Base-by-base conservation (phyloP, 306 rosid genomes). In the Benincasa hispida region DNA sequence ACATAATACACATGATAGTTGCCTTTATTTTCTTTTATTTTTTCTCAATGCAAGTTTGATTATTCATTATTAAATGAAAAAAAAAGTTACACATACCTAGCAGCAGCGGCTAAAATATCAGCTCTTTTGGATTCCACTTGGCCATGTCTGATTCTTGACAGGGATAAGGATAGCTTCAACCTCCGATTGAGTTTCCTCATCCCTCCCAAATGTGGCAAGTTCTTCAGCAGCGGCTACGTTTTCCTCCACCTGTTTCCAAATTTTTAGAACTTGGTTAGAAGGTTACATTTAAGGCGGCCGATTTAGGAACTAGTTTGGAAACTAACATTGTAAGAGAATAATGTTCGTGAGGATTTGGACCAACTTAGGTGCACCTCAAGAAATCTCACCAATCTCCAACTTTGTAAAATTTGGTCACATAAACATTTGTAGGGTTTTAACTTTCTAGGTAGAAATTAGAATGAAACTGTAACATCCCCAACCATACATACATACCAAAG, bases 71-170 rank as follows among this genome's bases (percentile, higher is more conserved):
- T 50, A 17, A 50, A 50, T 17, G n/a, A 18, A 50, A 17, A 50
- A 45, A 62, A 21, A 66, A n/a, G 73, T 41, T 68, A 68, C 55
- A 41, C 53, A 68, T 42, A 68, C 53, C 53, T 39, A 72, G 72
- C 22, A 42, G 61, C 63, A 72, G 75, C 32, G 30, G 48, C 34
- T 56, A 57, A 51, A 82, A 53, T 32, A 60, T 90, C 87, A 93
- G 83, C 87, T 82, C 81, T 82, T 80, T 83, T 87, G 93, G 81
- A 83, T 86, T 85, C 99, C 99, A 81, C 96, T 94, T 25, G 92
- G 90, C 97, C 99, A 94, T 51, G 96, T 79, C 76, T 89, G 96
- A 57, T 91, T 92, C 89, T 90, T 91, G 17, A 89, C 92, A 18
- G 93, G 93, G 81, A 84, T 81, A 73, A 91, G 78, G 75, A 94